Percentiles rank a stretch among this genome's conserved stretches.
phyloP scores from a whole-genome alignment of 2,329 filamentous ascomycete genomes.

The Alternaria sp. region DNA sequence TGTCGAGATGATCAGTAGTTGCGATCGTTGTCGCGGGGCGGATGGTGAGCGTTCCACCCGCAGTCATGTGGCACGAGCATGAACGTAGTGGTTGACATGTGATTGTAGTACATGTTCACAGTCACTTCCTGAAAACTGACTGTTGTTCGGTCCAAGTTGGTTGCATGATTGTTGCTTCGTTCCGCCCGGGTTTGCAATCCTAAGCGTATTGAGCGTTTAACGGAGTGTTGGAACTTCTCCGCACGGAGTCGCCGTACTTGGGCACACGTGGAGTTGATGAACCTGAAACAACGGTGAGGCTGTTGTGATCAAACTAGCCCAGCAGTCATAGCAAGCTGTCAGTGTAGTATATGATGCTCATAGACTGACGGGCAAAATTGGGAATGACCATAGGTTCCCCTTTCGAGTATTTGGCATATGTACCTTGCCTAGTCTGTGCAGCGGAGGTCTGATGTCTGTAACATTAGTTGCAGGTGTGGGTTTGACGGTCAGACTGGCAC shows the following conservation, averaged over 20 bases:
- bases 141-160: neutral
- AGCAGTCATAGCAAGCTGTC: neutral
- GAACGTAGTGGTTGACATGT: neutral
- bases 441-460: no score
- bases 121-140: neutral
- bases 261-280: neutral
- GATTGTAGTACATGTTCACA: neutral
- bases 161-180: neutral
- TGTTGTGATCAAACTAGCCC: neutral
- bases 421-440: neutral
- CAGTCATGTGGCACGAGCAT: neutral
- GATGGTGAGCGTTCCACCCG: neutral
- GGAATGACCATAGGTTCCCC: neutral
- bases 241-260: neutral
- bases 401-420: neutral
- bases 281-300: neutral
- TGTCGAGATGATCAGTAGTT: neutral
- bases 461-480: neutral
- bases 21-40: neutral
- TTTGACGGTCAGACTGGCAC: neutral
- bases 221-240: neutral
- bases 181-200: neutral
- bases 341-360: neutral
- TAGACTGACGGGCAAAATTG: no score
- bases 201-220: no score